Percentiles rank a stretch among this genome's conserved stretches.
Conservation (phyloP, 768 basidiomycete genomes). For the Naganishia vaughanmartiniae region DNA sequence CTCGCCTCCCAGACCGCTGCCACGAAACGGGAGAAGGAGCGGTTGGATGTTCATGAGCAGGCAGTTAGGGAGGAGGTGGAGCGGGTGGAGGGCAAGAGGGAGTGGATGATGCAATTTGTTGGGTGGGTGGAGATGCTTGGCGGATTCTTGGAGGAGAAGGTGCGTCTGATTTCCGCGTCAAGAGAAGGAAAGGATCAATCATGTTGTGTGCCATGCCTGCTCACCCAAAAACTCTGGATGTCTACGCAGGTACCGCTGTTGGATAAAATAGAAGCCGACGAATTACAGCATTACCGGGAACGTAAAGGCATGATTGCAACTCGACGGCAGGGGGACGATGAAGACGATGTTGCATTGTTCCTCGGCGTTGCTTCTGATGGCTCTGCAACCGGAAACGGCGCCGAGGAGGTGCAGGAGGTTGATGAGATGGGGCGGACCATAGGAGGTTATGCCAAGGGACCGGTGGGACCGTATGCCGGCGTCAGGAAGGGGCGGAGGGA, state of each 20-base stretch:
- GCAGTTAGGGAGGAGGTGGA: slow-evolving; percentile 53
- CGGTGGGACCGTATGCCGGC: slow-evolving; percentile 55
- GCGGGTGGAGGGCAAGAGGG: slow-evolving; percentile 52
- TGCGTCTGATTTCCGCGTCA: slow-evolving; percentile 34
- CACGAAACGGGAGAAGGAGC: slow-evolving; percentile 44
- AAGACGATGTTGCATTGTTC: slow-evolving; percentile 72
- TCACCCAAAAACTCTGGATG: no score
- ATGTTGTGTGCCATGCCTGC: no score
- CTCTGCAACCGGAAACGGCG: slow-evolving; percentile 5
- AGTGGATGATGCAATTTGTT: slow-evolving; percentile 55
- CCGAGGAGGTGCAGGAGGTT: slow-evolving; percentile 53
- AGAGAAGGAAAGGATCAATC: no score
- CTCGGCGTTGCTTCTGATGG: slow-evolving; percentile 59
- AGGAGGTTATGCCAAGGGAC: slow-evolving; percentile 35
- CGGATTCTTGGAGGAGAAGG: slow-evolving; percentile 55
- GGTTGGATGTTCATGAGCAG: slow-evolving; percentile 52
- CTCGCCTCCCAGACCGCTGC: slow-evolving; percentile 44
- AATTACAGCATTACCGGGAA: slow-evolving; percentile 70
- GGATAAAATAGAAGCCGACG: slow-evolving; percentile 53
- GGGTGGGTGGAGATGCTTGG: slow-evolving; percentile 55
- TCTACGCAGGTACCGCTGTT: slow-evolving; percentile 50
- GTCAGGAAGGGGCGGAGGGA: slow-evolving; percentile 61
- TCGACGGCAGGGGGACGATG: slow-evolving; percentile 72
- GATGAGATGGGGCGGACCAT: slow-evolving; percentile 66
- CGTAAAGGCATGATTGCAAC: slow-evolving; percentile 65